Percentiles rank a stretch among this genome's conserved stretches.
These are phyloP conservation scores for Cotoneaster glaucophyllus DNA, from an alignment of 306 rosid genomes.

Conservation along the genomic window DNA sequence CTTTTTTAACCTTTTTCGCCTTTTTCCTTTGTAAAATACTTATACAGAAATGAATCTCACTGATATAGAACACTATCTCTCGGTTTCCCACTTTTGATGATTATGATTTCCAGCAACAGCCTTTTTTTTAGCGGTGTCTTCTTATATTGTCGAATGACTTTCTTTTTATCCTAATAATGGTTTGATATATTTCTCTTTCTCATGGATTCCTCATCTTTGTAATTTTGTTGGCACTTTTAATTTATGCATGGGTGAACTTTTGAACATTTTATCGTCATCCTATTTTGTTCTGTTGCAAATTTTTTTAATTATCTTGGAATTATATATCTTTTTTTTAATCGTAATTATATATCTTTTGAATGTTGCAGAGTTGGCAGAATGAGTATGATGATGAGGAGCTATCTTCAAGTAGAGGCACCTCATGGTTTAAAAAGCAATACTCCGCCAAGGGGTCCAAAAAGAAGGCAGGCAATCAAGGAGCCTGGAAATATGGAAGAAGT, in stretches of 20 bases:
- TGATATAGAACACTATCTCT: background rate
- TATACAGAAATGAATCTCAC: background rate
- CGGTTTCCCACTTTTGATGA: background rate
- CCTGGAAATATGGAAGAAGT: conserved; percentile 29
- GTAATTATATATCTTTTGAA: background rate
- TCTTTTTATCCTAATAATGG: background rate
- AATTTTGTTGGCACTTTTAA: background rate
- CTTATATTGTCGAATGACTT: background rate
- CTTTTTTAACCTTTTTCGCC: background rate
- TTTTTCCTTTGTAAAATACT: background rate
- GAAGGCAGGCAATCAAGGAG: conserved; percentile 20
- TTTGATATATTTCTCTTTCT: background rate
- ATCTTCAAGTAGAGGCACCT: conserved; percentile 33
- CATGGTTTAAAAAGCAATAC: conserved; percentile 44
- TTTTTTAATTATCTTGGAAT: background rate
- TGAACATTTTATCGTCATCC: background rate
- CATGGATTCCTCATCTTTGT: background rate
- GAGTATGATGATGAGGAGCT: conserved; percentile 32
- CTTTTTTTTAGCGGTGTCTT: background rate
- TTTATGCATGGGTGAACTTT: background rate
- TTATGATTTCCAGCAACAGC: background rate
- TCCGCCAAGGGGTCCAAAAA: conserved; percentile 31
- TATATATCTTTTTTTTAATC: background rate
- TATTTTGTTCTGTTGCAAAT: background rate
- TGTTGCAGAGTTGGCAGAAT: conserved; percentile 33